These are phyloP conservation scores for Elymus sibiricus DNA, from an alignment of 176 grass and related monocot genomes.

Conservation along the genomic window DNA sequence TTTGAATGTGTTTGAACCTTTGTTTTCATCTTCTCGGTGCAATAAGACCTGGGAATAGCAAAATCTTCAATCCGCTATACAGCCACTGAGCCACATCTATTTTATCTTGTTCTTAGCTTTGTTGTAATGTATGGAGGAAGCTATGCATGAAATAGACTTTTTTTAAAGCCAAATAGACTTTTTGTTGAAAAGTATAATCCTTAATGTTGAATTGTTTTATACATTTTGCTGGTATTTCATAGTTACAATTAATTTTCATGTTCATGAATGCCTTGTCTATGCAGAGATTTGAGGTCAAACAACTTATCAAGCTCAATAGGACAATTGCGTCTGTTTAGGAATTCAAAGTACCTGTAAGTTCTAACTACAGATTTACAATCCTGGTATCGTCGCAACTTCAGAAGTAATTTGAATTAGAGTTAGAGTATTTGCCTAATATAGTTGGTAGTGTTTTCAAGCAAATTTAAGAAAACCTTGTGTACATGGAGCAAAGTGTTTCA, in stretches of 20 bases:
- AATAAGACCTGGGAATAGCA: neutral
- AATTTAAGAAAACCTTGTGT: neutral
- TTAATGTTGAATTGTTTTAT: neutral
- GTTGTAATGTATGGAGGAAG: neutral
- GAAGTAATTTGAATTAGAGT: neutral
- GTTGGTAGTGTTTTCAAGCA: neutral
- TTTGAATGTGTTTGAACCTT: neutral
- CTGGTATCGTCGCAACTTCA: neutral
- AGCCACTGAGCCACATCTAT: neutral
- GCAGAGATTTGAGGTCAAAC: conserved; percentile 46
- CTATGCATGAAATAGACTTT: neutral
- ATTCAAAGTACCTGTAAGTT: conserved; percentile 20
- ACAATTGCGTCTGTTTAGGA: neutral
- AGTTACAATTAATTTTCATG: conserved; percentile 14
- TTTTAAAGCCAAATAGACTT: too few relatives aligned
- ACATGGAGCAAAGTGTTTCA: neutral
- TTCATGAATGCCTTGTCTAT: neutral
- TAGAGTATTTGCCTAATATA: neutral
- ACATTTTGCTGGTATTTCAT: neutral
- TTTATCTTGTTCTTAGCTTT: neutral
- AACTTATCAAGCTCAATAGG: conserved; percentile 19
- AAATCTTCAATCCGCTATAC: neutral
- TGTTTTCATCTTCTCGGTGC: neutral
- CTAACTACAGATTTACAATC: neutral
- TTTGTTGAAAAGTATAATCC: neutral